Percentiles rank a stretch among this genome's conserved stretches.
phyloP scores from a whole-genome alignment of 169 alveolate genomes.

The Sarcocystis neurona region DNA sequence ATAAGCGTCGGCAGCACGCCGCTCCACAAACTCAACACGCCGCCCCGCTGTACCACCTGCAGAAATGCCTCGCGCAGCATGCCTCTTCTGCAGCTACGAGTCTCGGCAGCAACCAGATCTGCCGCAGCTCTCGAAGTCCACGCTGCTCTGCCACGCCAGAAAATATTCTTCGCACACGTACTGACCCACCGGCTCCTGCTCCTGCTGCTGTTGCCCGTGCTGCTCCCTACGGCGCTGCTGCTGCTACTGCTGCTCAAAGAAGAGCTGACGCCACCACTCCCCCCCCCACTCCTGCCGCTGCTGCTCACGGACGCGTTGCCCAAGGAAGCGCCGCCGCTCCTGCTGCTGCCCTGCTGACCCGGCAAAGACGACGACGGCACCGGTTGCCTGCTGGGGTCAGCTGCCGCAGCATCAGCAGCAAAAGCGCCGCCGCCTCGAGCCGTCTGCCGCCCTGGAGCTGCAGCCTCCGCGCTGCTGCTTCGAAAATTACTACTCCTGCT shows the following conservation, averaged over 20 bases:
- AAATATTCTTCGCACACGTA: no score
- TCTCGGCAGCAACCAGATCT: not conserved
- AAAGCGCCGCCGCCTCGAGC: no score
- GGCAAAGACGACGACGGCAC: no score
- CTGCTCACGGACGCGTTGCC: not conserved
- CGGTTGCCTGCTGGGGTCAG: no score
- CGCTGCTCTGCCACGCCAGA: no score
- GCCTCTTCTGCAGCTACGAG: not conserved
- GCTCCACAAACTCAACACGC: conserved; percentile 44
- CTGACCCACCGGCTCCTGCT: not conserved
- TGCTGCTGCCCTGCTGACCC: not conserved
- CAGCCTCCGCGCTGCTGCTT: no score
- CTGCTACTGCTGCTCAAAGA: not conserved
- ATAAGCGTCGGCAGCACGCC: conserved; percentile 65
- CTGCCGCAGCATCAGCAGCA: no score
- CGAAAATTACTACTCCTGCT: no score
- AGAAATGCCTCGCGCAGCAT: not conserved
- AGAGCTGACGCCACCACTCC: no score
- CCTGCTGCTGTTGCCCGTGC: conserved; percentile 23
- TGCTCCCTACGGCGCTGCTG: no score
- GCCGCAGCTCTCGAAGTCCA: no score
- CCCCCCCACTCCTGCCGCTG: not conserved
- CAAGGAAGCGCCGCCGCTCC: not conserved
- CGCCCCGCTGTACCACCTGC: conserved; percentile 5
- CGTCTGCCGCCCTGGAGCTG: no score